Evolutionary conservation across 768 basidiomycete species (phyloP).

Genomic region (Kwoniella mangroviensis): DNA sequence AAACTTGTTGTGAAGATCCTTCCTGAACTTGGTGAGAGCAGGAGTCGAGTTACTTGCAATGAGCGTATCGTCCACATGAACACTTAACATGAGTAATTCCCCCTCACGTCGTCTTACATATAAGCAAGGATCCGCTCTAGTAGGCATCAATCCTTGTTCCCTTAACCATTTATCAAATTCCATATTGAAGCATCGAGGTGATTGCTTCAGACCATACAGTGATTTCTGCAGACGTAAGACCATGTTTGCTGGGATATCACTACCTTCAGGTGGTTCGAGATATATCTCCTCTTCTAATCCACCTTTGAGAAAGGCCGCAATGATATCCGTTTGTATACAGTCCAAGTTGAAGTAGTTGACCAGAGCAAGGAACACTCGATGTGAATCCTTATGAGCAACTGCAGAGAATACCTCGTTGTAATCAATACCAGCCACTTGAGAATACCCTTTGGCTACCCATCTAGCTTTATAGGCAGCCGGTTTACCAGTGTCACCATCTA

Average conservation of each 20-base stretch:
- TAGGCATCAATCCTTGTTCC: slow-evolving; percentile 18
- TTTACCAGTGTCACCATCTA: slow-evolving; percentile 44
- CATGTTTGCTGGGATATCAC: neutral
- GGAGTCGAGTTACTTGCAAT: slow-evolving; percentile 20
- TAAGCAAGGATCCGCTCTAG: slow-evolving; percentile 9
- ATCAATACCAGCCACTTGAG: slow-evolving; percentile 23
- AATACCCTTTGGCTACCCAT: slow-evolving; percentile 30
- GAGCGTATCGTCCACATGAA: slow-evolving; percentile 31
- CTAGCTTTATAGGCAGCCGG: slow-evolving; percentile 32
- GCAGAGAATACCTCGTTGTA: slow-evolving; percentile 28
- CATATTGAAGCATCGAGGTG: slow-evolving; percentile 31
- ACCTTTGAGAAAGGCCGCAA: slow-evolving; percentile 30
- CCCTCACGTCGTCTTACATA: slow-evolving; percentile 1
- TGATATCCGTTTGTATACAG: slow-evolving; percentile 25
- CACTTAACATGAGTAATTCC: slow-evolving; percentile 8
- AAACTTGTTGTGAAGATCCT: slow-evolving; percentile 11
- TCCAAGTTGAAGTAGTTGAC: slow-evolving; percentile 20
- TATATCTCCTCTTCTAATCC: slow-evolving; percentile 14
- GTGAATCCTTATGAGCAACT: slow-evolving; percentile 21
- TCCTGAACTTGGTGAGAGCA: slow-evolving; percentile 8
- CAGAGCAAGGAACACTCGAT: slow-evolving; percentile 28
- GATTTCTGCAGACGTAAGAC: slow-evolving; percentile 21
- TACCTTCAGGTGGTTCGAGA: slow-evolving; percentile 20
- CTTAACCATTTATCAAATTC: slow-evolving; percentile 26
- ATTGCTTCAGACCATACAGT: slow-evolving; percentile 33